These are phyloP conservation scores for Agarophyton chilense DNA, from an alignment of 23 red algal genomes.

Conservation along the genomic window DNA sequence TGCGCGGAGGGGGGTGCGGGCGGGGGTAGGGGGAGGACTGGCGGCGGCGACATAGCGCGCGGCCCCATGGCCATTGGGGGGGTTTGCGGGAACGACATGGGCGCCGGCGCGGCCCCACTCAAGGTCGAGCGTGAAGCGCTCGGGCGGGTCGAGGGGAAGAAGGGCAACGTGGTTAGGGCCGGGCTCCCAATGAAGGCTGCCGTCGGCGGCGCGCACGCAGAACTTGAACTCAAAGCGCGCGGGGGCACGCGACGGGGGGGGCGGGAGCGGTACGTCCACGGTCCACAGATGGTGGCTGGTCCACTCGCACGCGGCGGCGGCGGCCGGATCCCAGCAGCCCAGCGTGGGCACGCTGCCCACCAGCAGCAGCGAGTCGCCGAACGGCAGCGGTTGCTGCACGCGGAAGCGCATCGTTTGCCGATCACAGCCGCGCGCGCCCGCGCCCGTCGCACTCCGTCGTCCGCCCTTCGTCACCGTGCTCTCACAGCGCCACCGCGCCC, in stretches of 20 bases:
- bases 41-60: neutral
- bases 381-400: conserved; percentile 21
- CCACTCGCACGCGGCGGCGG: conserved; percentile 11
- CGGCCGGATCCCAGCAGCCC: conserved; percentile 8
- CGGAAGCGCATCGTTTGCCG: conserved; percentile 25
- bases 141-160: conserved; percentile 18
- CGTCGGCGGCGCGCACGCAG: conserved; percentile 27
- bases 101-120: neutral
- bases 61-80: neutral
- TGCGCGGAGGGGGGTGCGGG: neutral
- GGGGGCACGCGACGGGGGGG: conserved; percentile 1
- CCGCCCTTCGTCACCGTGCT: too few species aligned
- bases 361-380: conserved; percentile 38
- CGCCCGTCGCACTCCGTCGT: too few species aligned
- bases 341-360: conserved; percentile 26
- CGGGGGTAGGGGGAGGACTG: conserved; percentile 21
- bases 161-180: conserved; percentile 55
- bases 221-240: conserved; percentile 82
- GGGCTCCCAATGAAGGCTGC: conserved; percentile 39
- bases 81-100: neutral
- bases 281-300: conserved; percentile 34
- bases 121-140: conserved; percentile 9
- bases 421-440: neutral
- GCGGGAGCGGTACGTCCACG: conserved; percentile 21
- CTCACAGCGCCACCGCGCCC: too few species aligned